Evolutionary conservation across 768 basidiomycete species (phyloP).

Genomic region (Lactarius indigo): DNA sequence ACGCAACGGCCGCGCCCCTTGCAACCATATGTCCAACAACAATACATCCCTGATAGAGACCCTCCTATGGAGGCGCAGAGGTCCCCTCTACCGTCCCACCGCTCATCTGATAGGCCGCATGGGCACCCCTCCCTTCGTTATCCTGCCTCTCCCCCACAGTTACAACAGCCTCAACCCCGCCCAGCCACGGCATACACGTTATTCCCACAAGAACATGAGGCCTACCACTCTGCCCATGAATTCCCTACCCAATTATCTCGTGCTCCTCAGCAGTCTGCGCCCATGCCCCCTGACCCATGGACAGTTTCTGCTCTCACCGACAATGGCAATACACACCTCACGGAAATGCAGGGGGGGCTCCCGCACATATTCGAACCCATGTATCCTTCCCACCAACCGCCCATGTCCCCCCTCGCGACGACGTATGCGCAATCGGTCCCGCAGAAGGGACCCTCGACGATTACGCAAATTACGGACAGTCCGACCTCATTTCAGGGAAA

Average conservation of each 20-base stretch:
- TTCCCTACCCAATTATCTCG: slow-evolving; percentile 4
- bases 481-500: not conserved
- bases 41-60: slow-evolving; percentile 3
- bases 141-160: not conserved
- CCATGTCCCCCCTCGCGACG: not conserved
- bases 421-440: not conserved
- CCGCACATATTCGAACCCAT: not conserved
- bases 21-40: slow-evolving; percentile 4
- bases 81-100: not conserved
- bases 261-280: not conserved
- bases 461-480: not conserved
- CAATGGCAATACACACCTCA: not conserved
- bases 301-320: not conserved
- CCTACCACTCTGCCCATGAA: not conserved
- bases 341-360: not conserved
- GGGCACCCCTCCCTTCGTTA: not conserved
- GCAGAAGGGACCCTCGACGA: not conserved
- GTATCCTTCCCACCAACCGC: slow-evolving; percentile 1
- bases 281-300: not conserved
- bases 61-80: not conserved
- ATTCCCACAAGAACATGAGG: slow-evolving; percentile 13
- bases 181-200: not conserved
- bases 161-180: slow-evolving; percentile 13
- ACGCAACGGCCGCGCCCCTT: slow-evolving; percentile 4
- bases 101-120: not conserved